Evolutionary conservation across 1,139 yeast species (phyloP), one percentile per base, ranked within the genome.

Genomic region (Petasospora fabianii): DNA sequence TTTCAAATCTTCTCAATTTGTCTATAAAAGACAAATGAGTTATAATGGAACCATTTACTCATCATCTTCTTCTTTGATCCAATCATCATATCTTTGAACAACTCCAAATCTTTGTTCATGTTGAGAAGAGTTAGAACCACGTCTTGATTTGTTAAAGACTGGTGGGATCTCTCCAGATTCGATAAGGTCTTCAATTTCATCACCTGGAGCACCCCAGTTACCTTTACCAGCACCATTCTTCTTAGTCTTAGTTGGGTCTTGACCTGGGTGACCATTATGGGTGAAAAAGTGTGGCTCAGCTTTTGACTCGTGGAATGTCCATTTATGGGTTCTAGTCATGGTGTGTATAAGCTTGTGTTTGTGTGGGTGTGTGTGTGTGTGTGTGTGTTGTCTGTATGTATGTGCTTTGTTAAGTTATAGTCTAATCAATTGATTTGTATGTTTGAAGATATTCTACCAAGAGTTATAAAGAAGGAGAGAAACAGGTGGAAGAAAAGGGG

Each of bases 281-380:
- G 88, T 82, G 62, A 86, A 86, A 77, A 77, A 85, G 58, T 75
- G 79, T 39, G 88, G 77, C 48, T 72, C 76, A 26, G 77, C 68
- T 47, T 71, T 68, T 42, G 73, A 62, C 61, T 82, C 84, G 56
- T 77, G 82, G 34, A 69, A 69, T 28, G 82, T 75, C 82, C 92
- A 82, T 66, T 86, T 82, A 64, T 78, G 77, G 42, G 96, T 86
- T 78, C 95, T 83, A 45, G 95, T 77, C 96, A 86, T 86, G 36
- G 29, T 36, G n/a, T n/a, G n/a, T 20, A 34, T 36, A 20, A 27
- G 20, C 20, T 27, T 16, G 27, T 30, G 27, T 24, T 24, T 24
- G 27, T 24, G n/a, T n/a, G n/a, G n/a, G n/a, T n/a, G n/a, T n/a
- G n/a, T n/a, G n/a, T n/a, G n/a, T n/a, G n/a, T n/a, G n/a, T n/a